Base-by-base conservation (phyloP, 2,329 filamentous ascomycete species). In the Corynespora cassiicola region DNA sequence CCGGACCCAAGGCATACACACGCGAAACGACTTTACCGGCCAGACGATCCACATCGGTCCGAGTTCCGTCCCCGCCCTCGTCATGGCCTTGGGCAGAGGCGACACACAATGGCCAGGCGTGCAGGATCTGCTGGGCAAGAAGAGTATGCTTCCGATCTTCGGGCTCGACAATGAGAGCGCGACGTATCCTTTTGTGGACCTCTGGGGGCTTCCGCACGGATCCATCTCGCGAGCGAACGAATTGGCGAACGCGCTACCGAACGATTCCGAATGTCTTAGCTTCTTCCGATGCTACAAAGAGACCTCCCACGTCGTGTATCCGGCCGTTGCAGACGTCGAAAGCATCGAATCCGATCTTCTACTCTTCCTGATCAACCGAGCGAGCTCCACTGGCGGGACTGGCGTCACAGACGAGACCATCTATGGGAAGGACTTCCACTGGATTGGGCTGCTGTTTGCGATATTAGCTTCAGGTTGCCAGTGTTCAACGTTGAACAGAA, bases 121-220 rank as follows among this genome's bases (percentile, higher is more conserved):
- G 9, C 76, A 81, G 47, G 77, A 82, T 31, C 64, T 84, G 9
- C 63, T 84, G 28, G 79, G 82, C 41, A 70, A 68, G 49, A 81
- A 80, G 50, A 81, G 78, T 30, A 81, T 85, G 48, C 63, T 85
- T 15, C 81, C 81, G 0, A 78, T 84, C 37, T 74, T 85, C 39
- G 81, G 81, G 3, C 70, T 85, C 21, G 81, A 84, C 54, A 84
- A 85, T 50, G 81, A 84, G 53, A 80, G 77, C 23, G 80, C 80
- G 4, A 84, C 81, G 7, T 85, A 85, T 54, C 81, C 81, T 6
- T 85, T 85, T 52, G 79, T 85, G 18, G 81, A 84, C 54, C 65
- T 85, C 3, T 85, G 81, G 80, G 82, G 74, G 2, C 48, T 81
- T 5, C 79, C 79, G 2, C 79, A 83, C 39, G 80, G 77, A 32